phyloP scores from a whole-genome alignment of 2,329 filamentous ascomycete species.

The Podosphaera xanthii region DNA sequence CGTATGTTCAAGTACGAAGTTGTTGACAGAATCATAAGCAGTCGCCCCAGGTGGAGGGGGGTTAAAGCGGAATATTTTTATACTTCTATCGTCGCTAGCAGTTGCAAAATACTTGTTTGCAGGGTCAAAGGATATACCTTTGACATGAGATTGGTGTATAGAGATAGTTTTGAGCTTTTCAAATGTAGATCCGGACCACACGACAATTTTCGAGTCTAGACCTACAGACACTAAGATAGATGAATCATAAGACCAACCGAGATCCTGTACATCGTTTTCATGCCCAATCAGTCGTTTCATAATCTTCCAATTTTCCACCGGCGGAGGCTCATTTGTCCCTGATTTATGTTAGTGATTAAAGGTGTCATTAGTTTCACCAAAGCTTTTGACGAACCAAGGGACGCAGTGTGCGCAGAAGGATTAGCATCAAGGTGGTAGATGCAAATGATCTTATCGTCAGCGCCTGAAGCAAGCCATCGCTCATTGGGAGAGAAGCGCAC shows the following conservation, averaged over 20 bases:
- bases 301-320: conserved; percentile 95
- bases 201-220: conserved; percentile 88
- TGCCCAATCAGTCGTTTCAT: conserved; percentile 83
- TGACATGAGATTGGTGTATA: conserved; percentile 91
- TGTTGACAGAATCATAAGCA: conserved; percentile 86
- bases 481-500: conserved; percentile 92
- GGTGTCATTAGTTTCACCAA: background rate
- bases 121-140: conserved; percentile 94
- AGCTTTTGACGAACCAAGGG: conserved; percentile 40
- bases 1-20: conserved; percentile 85
- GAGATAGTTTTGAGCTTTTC: conserved; percentile 90
- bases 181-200: conserved; percentile 96
- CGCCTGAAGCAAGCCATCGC: conserved; percentile 85
- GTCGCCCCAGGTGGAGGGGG: conserved; percentile 78
- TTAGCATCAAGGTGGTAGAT: conserved; percentile 72
- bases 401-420: conserved; percentile 50
- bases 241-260: conserved; percentile 91
- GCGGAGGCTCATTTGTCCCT: conserved; percentile 68
- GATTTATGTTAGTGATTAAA: conserved; percentile 2
- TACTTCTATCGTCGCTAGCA: conserved; percentile 85
- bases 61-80: conserved; percentile 91
- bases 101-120: conserved; percentile 99
- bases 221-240: conserved; percentile 91
- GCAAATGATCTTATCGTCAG: conserved; percentile 97
- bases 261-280: conserved; percentile 94